Conservation (phyloP, 2,329 filamentous ascomycete species). For the Daldinia sp. region DNA sequence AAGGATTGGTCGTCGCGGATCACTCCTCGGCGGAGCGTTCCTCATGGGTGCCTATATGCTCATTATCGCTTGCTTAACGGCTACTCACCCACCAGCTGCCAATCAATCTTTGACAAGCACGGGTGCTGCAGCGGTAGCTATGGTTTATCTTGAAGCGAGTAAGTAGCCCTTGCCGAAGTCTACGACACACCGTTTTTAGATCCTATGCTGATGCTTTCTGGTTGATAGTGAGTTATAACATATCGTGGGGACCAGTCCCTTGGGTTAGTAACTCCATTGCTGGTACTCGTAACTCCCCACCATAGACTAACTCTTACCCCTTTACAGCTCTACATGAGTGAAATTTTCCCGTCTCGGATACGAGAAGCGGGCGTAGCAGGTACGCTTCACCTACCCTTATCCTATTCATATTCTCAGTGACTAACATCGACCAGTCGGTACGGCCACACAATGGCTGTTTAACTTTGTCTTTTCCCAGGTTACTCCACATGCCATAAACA, state of each 20-base stretch:
- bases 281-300: neutral
- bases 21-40: slow-evolving; percentile 57
- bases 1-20: slow-evolving; percentile 56
- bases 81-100: slow-evolving; percentile 52
- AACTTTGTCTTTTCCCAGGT: slow-evolving; percentile 60
- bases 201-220: slow-evolving; percentile 48
- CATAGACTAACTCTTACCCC: neutral
- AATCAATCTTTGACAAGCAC: slow-evolving; percentile 47
- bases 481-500: slow-evolving; percentile 57
- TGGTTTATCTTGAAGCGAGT: slow-evolving; percentile 59
- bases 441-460: slow-evolving; percentile 55
- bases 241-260: slow-evolving; percentile 61
- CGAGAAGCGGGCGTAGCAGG: slow-evolving; percentile 57
- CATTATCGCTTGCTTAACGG: slow-evolving; percentile 58
- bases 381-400: neutral
- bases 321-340: slow-evolving; percentile 53
- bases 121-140: slow-evolving; percentile 57
- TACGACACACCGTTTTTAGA: neutral
- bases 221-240: slow-evolving; percentile 58
- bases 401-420: neutral
- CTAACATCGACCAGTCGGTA: slow-evolving; percentile 48
- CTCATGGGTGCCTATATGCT: slow-evolving; percentile 63
- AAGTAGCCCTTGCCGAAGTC: neutral
- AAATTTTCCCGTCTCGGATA: slow-evolving; percentile 61
- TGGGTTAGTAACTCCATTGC: slow-evolving; percentile 48